Conservation (phyloP, 2,329 filamentous ascomycete genomes). For the Diplodia seriata region DNA sequence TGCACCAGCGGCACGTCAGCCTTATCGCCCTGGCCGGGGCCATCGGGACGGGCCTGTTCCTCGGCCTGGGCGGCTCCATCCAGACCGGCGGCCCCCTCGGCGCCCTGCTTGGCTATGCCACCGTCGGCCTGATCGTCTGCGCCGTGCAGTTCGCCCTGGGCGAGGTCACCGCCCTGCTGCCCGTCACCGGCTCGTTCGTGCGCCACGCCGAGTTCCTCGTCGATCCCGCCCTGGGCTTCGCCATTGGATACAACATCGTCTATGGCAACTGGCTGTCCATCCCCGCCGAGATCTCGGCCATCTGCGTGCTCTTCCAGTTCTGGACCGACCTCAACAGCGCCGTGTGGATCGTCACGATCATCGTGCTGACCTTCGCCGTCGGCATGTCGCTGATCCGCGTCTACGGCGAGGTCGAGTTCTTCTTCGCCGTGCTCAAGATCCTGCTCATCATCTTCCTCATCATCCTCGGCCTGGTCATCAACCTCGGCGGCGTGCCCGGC, state of each 20-base stretch:
- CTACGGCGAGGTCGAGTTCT: constrained; percentile 56
- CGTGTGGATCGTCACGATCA: constrained; percentile 45
- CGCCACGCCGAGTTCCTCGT: constrained; percentile 59
- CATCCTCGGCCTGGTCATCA: constrained; percentile 56
- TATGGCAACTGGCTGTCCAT: constrained; percentile 43
- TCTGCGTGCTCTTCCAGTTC: constrained; percentile 42
- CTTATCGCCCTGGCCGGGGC: constrained; percentile 66
- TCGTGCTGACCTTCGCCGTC: constrained; percentile 43
- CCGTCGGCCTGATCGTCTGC: constrained; percentile 59
- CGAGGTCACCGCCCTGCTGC: constrained; percentile 59
- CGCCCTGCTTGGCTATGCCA: constrained; percentile 60
- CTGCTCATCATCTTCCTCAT: constrained; percentile 55
- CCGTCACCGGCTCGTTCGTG: constrained; percentile 59
- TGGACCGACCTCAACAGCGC: constrained; percentile 44
- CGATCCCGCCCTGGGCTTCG: constrained; percentile 54
- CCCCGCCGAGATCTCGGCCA: constrained; percentile 43
- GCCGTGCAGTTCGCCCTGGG: constrained; percentile 60
- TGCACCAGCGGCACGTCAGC: constrained; percentile 60
- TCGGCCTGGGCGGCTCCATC: constrained; percentile 61
- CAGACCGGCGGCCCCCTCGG: constrained; percentile 60
- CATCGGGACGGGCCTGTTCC: constrained; percentile 58
- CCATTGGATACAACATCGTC: constrained; percentile 39
- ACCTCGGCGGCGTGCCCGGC: constrained; percentile 54
- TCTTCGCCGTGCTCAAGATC: constrained; percentile 56
- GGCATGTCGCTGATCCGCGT: constrained; percentile 41